Evolutionary conservation across 148 eudicot genomes (phyloP).

Genomic region (Chenopodium formosanum): DNA sequence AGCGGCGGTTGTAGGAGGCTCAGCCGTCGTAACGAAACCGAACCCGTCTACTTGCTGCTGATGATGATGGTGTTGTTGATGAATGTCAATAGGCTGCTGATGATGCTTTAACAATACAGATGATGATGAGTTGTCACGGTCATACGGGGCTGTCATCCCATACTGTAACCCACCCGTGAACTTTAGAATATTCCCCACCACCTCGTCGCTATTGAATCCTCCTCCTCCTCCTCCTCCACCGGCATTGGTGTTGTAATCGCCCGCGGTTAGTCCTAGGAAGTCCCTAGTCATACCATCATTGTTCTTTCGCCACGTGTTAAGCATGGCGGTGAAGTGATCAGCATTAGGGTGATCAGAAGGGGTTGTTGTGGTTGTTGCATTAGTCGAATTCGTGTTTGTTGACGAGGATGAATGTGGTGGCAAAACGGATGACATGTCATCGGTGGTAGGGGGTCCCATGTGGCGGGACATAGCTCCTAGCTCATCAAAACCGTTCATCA

Average conservation of each 20-base stretch:
- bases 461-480: slow-evolving; percentile 17
- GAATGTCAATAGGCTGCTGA: slow-evolving; percentile 14
- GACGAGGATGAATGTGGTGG: slow-evolving; percentile 18
- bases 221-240: slow-evolving; percentile 20
- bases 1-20: slow-evolving; percentile 8
- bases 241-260: slow-evolving; percentile 12
- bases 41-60: slow-evolving; percentile 32
- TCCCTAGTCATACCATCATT: slow-evolving; percentile 65
- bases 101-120: slow-evolving; percentile 31
- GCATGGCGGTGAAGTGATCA: slow-evolving; percentile 9
- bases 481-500: slow-evolving; percentile 23
- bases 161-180: slow-evolving; percentile 48
- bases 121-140: slow-evolving; percentile 37
- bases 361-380: too few species aligned
- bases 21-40: slow-evolving; percentile 23
- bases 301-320: slow-evolving; percentile 52
- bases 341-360: not conserved
- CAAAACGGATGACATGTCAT: not conserved
- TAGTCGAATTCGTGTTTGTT: not conserved
- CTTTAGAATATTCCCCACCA: slow-evolving; percentile 40
- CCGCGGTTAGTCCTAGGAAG: slow-evolving; percentile 60
- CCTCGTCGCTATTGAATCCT: slow-evolving; percentile 24
- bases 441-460: not conserved
- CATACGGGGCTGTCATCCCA: slow-evolving; percentile 32
- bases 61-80: slow-evolving; percentile 13